Evolutionary conservation across 257 asterid genomes (phyloP).

Genomic region (Ehretia macrophylla): DNA sequence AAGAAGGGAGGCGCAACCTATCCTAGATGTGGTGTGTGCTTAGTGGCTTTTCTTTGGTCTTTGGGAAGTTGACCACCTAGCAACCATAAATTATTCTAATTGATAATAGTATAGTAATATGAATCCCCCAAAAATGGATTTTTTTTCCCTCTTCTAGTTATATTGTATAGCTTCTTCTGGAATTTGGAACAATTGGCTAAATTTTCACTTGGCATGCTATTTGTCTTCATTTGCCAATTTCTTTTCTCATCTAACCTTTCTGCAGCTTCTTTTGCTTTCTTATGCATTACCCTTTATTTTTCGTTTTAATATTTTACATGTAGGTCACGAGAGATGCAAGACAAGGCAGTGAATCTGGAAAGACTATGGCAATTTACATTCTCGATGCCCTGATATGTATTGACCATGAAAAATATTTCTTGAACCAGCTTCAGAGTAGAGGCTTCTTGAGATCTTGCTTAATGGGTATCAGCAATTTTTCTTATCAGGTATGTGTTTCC

Average conservation of each 20-base stretch:
- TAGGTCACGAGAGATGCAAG: slow-evolving; percentile 88
- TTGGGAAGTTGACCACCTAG: neutral
- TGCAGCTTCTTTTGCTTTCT: neutral
- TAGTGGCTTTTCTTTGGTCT: slow-evolving; percentile 3
- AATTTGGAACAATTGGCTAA: no score
- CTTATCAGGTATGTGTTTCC: slow-evolving; percentile 59
- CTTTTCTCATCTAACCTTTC: neutral
- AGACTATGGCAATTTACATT: slow-evolving; percentile 70
- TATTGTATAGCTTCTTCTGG: neutral
- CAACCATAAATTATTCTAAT: no score
- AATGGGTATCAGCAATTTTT: slow-evolving; percentile 61
- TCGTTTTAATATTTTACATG: slow-evolving; percentile 4
- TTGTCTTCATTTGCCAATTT: neutral
- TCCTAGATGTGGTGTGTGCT: slow-evolving; percentile 77
- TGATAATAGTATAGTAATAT: no score
- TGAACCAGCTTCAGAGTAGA: slow-evolving; percentile 83
- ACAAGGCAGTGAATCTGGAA: slow-evolving; percentile 83
- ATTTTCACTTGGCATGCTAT: neutral
- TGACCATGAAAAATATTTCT: slow-evolving; percentile 85
- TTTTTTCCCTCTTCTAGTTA: neutral
- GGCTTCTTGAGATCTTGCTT: slow-evolving; percentile 88
- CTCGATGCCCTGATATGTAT: slow-evolving; percentile 76
- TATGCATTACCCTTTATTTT: slow-evolving; percentile 1
- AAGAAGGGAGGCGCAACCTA: slow-evolving; percentile 73
- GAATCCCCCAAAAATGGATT: no score